Percentiles rank a stretch among this genome's conserved stretches.
These are phyloP conservation scores for Strobilomyces confusus DNA, from an alignment of 768 basidiomycete species.

Conservation along the genomic window DNA sequence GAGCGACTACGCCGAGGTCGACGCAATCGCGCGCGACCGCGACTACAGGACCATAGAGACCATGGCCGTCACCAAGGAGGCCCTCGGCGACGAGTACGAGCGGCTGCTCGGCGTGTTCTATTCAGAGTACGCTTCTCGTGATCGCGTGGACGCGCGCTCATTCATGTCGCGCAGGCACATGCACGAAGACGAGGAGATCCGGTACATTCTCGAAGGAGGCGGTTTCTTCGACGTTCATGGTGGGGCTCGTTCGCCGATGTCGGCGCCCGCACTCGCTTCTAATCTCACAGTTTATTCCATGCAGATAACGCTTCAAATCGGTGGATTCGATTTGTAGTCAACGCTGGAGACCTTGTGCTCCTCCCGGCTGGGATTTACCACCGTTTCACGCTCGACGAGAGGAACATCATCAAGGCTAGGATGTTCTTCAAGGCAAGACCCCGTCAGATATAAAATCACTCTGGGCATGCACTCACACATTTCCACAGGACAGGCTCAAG, in stretches of 20 bases:
- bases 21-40: slow-evolving; percentile 60
- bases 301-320: slow-evolving; percentile 61
- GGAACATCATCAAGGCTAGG: slow-evolving; percentile 69
- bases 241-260: slow-evolving; percentile 30
- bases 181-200: slow-evolving; percentile 95
- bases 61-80: slow-evolving; percentile 73
- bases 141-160: not conserved
- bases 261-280: not conserved
- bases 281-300: not conserved
- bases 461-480: not conserved
- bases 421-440: slow-evolving; percentile 74
- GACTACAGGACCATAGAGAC: slow-evolving; percentile 83
- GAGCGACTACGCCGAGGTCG: slow-evolving; percentile 44
- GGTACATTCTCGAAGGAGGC: slow-evolving; percentile 81
- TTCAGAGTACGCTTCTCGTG: slow-evolving; percentile 54
- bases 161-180: slow-evolving; percentile 55
- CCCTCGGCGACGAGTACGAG: slow-evolving; percentile 79
- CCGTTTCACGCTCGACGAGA: slow-evolving; percentile 85
- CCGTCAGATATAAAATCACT: not conserved
- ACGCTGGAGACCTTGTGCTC: slow-evolving; percentile 79
- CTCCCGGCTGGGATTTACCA: slow-evolving; percentile 92
- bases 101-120: slow-evolving; percentile 79
- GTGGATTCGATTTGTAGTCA: slow-evolving; percentile 81
- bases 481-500: slow-evolving; percentile 78
- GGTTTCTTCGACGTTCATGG: slow-evolving; percentile 93